These are phyloP conservation scores for Mucor velutinosus DNA, from an alignment of 371 early-diverging fungal genomes.

Conservation along the genomic window DNA sequence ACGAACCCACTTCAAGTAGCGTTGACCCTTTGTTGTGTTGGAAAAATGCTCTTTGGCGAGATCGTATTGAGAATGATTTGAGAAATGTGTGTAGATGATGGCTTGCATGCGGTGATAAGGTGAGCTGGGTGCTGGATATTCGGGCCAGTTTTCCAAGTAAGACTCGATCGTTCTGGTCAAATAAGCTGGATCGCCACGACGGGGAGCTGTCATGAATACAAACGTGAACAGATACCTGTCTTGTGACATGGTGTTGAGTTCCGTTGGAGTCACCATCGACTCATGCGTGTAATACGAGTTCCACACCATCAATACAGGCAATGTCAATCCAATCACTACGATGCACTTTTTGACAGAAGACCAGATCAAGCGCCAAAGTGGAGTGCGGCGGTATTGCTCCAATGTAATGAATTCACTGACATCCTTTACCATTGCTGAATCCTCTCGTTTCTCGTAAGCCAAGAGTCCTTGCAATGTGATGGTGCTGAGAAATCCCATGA, in stretches of 20 bases:
- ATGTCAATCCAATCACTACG: constrained; percentile 29
- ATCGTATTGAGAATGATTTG: constrained; percentile 56
- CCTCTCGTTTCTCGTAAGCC: constrained; percentile 29
- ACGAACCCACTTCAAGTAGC: constrained; percentile 57
- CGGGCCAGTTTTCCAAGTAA: constrained; percentile 58
- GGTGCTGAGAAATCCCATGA: constrained; percentile 50
- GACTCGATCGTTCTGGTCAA: constrained; percentile 54
- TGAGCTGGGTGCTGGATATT: constrained; percentile 42
- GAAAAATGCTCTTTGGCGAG: constrained; percentile 40
- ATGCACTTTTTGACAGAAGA: constrained; percentile 33
- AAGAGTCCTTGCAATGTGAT: constrained; percentile 40
- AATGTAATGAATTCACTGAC: constrained; percentile 32
- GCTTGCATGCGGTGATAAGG: constrained; percentile 57
- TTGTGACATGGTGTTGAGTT: constrained; percentile 36
- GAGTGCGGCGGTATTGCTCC: constrained; percentile 37
- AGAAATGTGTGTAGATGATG: constrained; percentile 64
- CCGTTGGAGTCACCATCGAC: constrained; percentile 32
- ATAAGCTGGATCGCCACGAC: constrained; percentile 55
- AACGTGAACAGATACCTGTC: constrained; percentile 56
- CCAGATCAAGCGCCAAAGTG: constrained; percentile 43
- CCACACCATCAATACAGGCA: constrained; percentile 38
- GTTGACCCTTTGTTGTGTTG: constrained; percentile 48
- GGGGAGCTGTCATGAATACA: constrained; percentile 64
- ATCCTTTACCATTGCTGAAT: constrained; percentile 33
- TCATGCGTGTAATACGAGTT: constrained; percentile 45